A percentile compares a stretch with the other conserved stretches of the same genome.
phyloP scores from a whole-genome alignment of 306 rosid species.

The Glycine tomentella region DNA sequence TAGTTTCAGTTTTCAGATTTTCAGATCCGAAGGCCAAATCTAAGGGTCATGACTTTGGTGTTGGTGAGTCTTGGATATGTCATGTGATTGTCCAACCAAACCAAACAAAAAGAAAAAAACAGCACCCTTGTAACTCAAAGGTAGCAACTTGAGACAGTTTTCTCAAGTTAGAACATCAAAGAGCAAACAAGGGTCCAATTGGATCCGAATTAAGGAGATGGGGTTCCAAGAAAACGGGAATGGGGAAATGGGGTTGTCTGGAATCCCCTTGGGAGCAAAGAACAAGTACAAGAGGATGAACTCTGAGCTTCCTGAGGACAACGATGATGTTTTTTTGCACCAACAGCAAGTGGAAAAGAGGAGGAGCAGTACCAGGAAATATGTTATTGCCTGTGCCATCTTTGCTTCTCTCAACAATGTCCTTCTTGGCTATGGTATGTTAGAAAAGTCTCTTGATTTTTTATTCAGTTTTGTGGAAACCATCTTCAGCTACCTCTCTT shows the following conservation, averaged over 20 bases:
- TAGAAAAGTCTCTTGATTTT: slow-evolving; percentile 33
- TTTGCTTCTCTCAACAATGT: slow-evolving; percentile 97
- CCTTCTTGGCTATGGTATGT: slow-evolving; percentile 93
- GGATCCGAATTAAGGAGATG: slow-evolving; percentile 47
- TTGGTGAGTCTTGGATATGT: slow-evolving; percentile 37
- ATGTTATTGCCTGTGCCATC: slow-evolving; percentile 85
- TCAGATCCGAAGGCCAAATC: slow-evolving; percentile 62
- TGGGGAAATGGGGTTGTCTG: slow-evolving; percentile 72
- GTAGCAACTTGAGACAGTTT: slow-evolving; percentile 5
- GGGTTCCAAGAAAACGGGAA: slow-evolving; percentile 74
- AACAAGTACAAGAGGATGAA: slow-evolving; percentile 84
- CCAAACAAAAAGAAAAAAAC: background rate
- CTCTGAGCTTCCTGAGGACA: slow-evolving; percentile 60
- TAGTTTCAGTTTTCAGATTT: slow-evolving; percentile 1
- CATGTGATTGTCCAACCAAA: slow-evolving; percentile 44
- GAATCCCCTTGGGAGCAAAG: slow-evolving; percentile 72
- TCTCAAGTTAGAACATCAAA: slow-evolving; percentile 5
- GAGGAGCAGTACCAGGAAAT: slow-evolving; percentile 62
- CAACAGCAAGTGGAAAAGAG: slow-evolving; percentile 53
- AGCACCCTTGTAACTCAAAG: slow-evolving; percentile 3
- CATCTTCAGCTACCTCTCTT: background rate
- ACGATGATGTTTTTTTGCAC: slow-evolving; percentile 54
- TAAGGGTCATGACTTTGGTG: background rate
- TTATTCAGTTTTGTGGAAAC: background rate
- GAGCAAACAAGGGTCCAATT: background rate